Evolutionary conservation across 140 eudicot genomes (phyloP), one percentile per base, ranked within the genome.

Genomic region (Bidens hawaiensis): DNA sequence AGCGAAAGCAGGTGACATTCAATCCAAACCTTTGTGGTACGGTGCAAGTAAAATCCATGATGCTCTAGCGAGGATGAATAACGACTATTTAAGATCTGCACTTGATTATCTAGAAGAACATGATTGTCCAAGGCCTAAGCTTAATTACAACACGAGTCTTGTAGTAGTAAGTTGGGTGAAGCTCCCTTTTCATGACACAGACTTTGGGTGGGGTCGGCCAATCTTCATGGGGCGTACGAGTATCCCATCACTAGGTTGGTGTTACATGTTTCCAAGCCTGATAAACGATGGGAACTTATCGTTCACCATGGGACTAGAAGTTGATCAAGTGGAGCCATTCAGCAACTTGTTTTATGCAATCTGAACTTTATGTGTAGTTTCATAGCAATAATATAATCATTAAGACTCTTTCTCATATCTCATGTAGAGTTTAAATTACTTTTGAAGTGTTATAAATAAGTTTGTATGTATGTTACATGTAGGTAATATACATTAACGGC

Each of bases 211-310:
- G 23, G 12, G 22, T 11, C 23, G 21, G 2, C 68, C 68, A 4
- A 43, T 43, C 0, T 43, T 24, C 18, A 43, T 41, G 33, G 17
- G 55, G 16, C 55, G 55, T 4, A 43, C 14, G n/a, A 17, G 21
- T 1, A n/a, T 46, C 23, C 24, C 10, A 46, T 16, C 9, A 46
- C 23, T 23, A 1, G 22, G 21, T 6, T 2, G 52, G 21, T 46
- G 23, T 6, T 46, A 46, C 6, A 3, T 46, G 21, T n/a, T n/a
- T 8, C 23, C 22, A n/a, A 62, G 68, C 55, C 55, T 55, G 21
- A 9, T 23, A 48, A 43, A 62, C 5, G 68, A 62, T 8, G 42
- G 68, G 17, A 62, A 55, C 41, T 24, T 62, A 16, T 62, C 41
- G 25, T n/a, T 62, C 3, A 27, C 43, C 17, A 62, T 62, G 3